Evolutionary conservation across 441 rosid genomes (phyloP).

Genomic region (Croton setiger): DNA sequence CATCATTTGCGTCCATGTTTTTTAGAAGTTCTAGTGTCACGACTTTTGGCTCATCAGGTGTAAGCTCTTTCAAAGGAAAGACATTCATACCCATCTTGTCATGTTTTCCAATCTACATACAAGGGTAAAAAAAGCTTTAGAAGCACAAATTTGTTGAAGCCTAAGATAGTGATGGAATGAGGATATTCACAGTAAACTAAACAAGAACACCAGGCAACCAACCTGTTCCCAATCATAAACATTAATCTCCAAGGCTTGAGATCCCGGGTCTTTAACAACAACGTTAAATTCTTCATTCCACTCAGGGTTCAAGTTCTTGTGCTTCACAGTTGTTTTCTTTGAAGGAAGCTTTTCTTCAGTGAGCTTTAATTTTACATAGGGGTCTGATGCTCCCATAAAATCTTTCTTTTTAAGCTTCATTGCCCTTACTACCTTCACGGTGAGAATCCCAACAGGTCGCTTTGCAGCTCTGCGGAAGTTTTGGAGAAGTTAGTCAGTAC

Average conservation of each 20-base stretch:
- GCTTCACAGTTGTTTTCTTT: conserved; percentile 88
- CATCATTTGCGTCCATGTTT: conserved; percentile 61
- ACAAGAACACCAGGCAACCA: conserved; percentile 5
- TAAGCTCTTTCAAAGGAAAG: conserved; percentile 72
- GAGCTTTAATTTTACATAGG: conserved; percentile 87
- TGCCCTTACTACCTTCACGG: conserved; percentile 77
- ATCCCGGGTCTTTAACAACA: conserved; percentile 74
- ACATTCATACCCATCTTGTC: conserved; percentile 93
- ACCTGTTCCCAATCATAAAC: conserved; percentile 99
- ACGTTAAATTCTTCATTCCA: conserved; percentile 89
- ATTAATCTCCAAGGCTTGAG: conserved; percentile 60
- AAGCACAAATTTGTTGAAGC: background rate
- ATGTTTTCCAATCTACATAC: conserved; percentile 68
- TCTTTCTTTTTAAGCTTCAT: conserved; percentile 83
- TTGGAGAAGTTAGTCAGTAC: conserved; percentile 9
- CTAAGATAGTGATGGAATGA: background rate
- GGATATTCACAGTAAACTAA: background rate
- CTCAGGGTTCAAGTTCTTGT: conserved; percentile 90
- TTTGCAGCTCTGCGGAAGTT: conserved; percentile 65
- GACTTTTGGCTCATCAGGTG: conserved; percentile 62
- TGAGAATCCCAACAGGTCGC: conserved; percentile 87
- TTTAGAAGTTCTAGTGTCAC: conserved; percentile 67
- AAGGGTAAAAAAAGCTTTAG: conserved; percentile 12
- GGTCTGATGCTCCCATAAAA: conserved; percentile 89
- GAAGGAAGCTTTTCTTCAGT: conserved; percentile 72